These are phyloP conservation scores for Beta macrorhiza DNA, from an alignment of 179 eudicot species.

Conservation along the genomic window DNA sequence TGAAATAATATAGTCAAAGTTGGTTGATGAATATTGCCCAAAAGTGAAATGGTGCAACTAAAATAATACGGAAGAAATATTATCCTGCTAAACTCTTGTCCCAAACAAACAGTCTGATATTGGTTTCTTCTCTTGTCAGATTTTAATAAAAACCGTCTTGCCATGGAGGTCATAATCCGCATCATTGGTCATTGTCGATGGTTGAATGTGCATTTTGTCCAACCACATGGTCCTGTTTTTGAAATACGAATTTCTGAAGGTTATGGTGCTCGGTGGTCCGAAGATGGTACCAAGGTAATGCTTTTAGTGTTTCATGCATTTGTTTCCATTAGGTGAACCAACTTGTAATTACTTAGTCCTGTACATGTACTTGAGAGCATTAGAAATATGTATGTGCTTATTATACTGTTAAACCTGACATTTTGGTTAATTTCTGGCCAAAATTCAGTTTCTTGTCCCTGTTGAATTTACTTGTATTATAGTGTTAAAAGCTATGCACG, in stretches of 20 bases:
- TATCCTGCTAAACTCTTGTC: not conserved
- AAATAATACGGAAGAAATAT: not conserved
- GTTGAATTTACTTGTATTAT: not conserved
- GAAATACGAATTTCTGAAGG: slow-evolving; percentile 73
- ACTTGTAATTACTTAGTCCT: no score
- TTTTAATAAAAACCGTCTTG: slow-evolving; percentile 59
- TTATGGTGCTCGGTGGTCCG: slow-evolving; percentile 90
- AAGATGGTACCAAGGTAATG: slow-evolving; percentile 67
- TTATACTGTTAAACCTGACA: no score
- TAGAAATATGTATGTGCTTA: no score
- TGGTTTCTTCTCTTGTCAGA: slow-evolving; percentile 38
- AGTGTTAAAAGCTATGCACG: not conserved
- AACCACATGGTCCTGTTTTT: slow-evolving; percentile 70
- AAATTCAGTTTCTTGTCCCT: not conserved
- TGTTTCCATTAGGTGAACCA: not conserved
- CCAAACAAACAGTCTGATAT: slow-evolving; percentile 18
- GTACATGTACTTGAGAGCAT: no score
- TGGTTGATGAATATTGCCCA: no score
- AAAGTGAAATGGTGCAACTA: no score
- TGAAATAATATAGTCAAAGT: no score
- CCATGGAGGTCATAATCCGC: slow-evolving; percentile 45
- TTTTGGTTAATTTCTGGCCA: not conserved
- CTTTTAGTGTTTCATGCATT: not conserved
- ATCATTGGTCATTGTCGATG: slow-evolving; percentile 56
- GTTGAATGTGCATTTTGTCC: slow-evolving; percentile 75